Conservation (phyloP, 768 basidiomycete species). For the Royoungia palumana region DNA sequence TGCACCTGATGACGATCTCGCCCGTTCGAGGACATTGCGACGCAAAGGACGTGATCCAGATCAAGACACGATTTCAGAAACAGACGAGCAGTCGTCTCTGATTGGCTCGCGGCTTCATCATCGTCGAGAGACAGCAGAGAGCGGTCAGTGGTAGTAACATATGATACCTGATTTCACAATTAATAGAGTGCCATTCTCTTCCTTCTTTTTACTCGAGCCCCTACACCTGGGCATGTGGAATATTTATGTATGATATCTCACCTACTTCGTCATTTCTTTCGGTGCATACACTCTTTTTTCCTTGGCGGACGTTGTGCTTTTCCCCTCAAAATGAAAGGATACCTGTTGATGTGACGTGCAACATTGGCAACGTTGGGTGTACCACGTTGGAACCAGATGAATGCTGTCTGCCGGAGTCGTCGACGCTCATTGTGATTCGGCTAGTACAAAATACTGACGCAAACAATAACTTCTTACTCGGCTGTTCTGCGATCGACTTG, state of each 20-base stretch:
- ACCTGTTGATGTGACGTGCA: neutral
- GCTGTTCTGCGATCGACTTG: too few species aligned
- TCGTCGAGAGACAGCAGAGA: conserved; percentile 44
- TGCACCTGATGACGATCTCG: conserved; percentile 31
- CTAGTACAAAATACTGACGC: too few species aligned
- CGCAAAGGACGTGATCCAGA: conserved; percentile 40
- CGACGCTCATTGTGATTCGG: too few species aligned
- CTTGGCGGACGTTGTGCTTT: conserved; percentile 1
- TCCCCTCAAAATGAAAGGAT: conserved; percentile 11
- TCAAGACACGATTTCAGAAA: conserved; percentile 48
- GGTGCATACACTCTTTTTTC: neutral
- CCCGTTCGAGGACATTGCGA: conserved; percentile 29
- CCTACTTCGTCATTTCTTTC: conserved; percentile 4
- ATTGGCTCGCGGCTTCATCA: conserved; percentile 33
- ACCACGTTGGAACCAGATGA: too few species aligned
- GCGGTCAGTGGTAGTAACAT: conserved; percentile 26
- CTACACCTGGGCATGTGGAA: conserved; percentile 16
- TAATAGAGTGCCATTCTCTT: conserved; percentile 17
- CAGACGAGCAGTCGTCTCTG: conserved; percentile 36
- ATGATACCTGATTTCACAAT: conserved; percentile 11
- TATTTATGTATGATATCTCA: conserved; percentile 35
- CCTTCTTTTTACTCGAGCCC: neutral
- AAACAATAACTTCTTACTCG: too few species aligned
- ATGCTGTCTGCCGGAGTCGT: too few species aligned
- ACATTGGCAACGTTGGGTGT: too few species aligned